Conservation (phyloP, 495 filamentous ascomycete genomes). For the Lophiotrema nucula region DNA sequence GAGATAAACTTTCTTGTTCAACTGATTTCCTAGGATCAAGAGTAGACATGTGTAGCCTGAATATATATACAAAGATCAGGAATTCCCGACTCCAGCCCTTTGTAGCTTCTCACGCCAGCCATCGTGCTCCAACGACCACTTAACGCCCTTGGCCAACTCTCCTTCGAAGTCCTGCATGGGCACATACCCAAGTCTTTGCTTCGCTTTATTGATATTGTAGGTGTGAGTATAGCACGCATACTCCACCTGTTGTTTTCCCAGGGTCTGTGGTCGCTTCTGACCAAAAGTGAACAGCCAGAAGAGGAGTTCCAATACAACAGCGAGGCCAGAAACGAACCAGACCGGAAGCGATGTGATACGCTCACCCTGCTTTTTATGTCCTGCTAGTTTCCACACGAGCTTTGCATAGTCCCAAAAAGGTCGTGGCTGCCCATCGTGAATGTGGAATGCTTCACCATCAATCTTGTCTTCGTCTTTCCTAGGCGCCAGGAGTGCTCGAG, state of each 20-base stretch:
- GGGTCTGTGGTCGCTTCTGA: not conserved
- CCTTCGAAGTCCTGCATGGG: slow-evolving; percentile 4
- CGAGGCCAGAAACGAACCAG: not conserved
- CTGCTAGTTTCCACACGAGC: not conserved
- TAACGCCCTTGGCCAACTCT: not conserved
- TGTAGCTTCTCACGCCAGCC: not conserved
- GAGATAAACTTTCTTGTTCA: not conserved
- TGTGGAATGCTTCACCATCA: slow-evolving; percentile 8
- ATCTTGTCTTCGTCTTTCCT: not conserved
- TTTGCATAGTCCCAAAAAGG: slow-evolving; percentile 4
- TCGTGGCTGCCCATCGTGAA: slow-evolving; percentile 2
- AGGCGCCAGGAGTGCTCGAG: not conserved
- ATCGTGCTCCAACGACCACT: slow-evolving; percentile 6
- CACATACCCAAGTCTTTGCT: slow-evolving; percentile 3
- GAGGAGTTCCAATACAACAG: not conserved
- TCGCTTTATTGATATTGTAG: slow-evolving; percentile 13
- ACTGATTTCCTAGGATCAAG: too few species aligned
- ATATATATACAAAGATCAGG: not conserved
- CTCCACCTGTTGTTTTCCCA: slow-evolving; percentile 15
- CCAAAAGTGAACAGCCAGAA: slow-evolving; percentile 15
- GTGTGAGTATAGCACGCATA: slow-evolving; percentile 14
- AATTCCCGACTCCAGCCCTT: not conserved
- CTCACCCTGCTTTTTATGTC: not conserved
- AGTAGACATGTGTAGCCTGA: too few species aligned
- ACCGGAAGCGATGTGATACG: not conserved